A percentile compares a stretch with the other conserved stretches of the same genome.
These are phyloP conservation scores for Botrytis medusae DNA, from an alignment of 2,329 filamentous ascomycete genomes.

Conservation along the genomic window DNA sequence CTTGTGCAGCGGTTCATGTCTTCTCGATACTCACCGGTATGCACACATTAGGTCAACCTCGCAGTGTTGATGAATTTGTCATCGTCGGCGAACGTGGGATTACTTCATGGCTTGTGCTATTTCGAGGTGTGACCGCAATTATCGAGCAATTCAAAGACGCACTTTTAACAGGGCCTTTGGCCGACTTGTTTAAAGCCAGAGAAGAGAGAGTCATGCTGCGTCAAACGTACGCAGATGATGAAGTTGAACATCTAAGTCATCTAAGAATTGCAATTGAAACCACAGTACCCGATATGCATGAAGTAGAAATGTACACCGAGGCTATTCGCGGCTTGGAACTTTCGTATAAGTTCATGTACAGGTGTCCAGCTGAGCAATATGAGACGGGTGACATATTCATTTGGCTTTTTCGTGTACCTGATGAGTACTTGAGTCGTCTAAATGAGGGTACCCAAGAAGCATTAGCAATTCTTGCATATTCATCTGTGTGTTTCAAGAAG, in stretches of 20 bases:
- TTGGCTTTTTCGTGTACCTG: conserved; percentile 41
- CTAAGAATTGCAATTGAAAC: conserved; percentile 10
- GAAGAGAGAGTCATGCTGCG: background rate
- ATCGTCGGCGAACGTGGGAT: conserved; percentile 37
- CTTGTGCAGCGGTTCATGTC: conserved; percentile 39
- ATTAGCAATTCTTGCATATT: conserved; percentile 41
- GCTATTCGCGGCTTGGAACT: conserved; percentile 40
- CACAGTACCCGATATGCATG: background rate
- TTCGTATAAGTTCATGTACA: conserved; percentile 34
- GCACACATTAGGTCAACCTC: conserved; percentile 40
- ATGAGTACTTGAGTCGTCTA: conserved; percentile 41
- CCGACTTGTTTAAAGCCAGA: background rate
- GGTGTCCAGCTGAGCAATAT: conserved; percentile 13
- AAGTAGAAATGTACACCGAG: background rate
- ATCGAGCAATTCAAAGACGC: conserved; percentile 4
- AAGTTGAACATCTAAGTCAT: background rate
- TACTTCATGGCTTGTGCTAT: conserved; percentile 41
- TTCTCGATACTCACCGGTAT: conserved; percentile 42
- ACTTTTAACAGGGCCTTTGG: background rate
- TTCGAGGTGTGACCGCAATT: conserved; percentile 19
- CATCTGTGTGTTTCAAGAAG: conserved; percentile 37
- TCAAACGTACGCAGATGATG: conserved; percentile 2
- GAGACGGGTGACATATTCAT: conserved; percentile 44
- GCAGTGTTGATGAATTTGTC: conserved; percentile 38
- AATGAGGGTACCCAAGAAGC: conserved; percentile 39